Evolutionary conservation across 73 alveolate genomes (phyloP).

Genomic region (Breviolum minutum): DNA sequence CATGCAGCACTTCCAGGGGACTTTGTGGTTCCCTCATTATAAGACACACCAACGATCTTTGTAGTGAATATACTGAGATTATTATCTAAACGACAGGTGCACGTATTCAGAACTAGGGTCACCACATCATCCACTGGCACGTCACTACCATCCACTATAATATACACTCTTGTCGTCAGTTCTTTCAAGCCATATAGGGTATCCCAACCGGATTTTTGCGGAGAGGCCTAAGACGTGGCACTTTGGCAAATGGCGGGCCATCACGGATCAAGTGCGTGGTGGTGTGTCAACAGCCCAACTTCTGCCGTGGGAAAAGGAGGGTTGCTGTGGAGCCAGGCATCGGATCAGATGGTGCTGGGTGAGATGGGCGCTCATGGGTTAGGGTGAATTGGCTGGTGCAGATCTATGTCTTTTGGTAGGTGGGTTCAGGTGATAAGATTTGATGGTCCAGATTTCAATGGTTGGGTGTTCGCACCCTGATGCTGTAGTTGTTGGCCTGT

Average conservation of each 20-base stretch:
- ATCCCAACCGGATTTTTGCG: neutral
- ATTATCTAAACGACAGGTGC: neutral
- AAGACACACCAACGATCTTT: too few relatives aligned
- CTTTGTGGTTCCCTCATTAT: neutral
- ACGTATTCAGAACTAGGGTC: neutral
- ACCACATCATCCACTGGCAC: neutral
- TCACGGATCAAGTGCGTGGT: constrained; percentile 84
- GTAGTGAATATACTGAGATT: too few relatives aligned
- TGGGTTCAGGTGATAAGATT: too few relatives aligned
- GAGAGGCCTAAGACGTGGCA: constrained; percentile 15
- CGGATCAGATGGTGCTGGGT: neutral
- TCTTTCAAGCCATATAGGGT: neutral
- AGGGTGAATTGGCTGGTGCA: neutral
- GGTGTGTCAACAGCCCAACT: constrained; percentile 77
- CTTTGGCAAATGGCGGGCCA: constrained; percentile 36
- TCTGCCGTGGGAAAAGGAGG: neutral
- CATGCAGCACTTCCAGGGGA: neutral
- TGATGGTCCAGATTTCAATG: too few relatives aligned
- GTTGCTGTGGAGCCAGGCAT: neutral
- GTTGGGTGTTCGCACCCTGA: too few relatives aligned
- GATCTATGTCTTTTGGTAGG: neutral
- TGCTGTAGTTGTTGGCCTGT: too few relatives aligned
- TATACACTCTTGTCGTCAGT: neutral
- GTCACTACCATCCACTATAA: neutral
- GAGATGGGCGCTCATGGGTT: neutral